Base-by-base conservation (phyloP, 345 rosid species). In the Anastatica hierochuntica region DNA sequence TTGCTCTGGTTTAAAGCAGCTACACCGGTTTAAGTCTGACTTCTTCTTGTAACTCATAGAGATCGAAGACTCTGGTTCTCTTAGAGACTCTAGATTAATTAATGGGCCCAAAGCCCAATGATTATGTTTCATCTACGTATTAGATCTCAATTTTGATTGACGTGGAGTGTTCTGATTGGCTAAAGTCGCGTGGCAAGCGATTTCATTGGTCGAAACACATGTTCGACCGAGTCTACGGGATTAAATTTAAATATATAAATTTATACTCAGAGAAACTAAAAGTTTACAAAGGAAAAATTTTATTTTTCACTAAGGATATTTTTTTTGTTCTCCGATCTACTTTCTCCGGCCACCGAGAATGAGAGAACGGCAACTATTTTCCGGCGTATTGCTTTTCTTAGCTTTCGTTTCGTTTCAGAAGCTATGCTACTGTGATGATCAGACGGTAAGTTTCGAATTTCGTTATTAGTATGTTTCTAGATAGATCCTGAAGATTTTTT, bases 401-500 rank as follows among this genome's bases (percentile, higher is more conserved):
- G 74, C 84, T 55, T 68, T 70, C 43, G 57, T 66, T 58, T 77
- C 83, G 44, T 41, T 74, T 29, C 66, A 67, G 63, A 70, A 67
- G 69, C 70, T 85, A 27, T 69, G 65, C 56, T 81, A 73, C 58
- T 68, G 74, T 20, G 86, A 79, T 30, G 80, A 82, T 38, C 63
- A 69, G 33, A 63, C 74, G 83, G 85, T 81, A 77, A 44, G 2
- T 51, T 12, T 34, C 30, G 13, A 30, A 24, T 14, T 45, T 13
- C 10, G 8, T 3, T 1, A 29, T 6, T 29, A n/a, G n/a, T n/a
- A n/a, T n/a, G 10, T 29, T 17, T 42, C 4, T 47, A 44, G 10
- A 0, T 50, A 53, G 66, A 65, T 65, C 58, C 23, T n/a, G 35
- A 29, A 20, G 45, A n/a, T 60, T n/a, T n/a, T n/a, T n/a, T 48